Base-by-base conservation (phyloP, 1,284 basidiomycete species). In the Cystobasidium pallidum region DNA sequence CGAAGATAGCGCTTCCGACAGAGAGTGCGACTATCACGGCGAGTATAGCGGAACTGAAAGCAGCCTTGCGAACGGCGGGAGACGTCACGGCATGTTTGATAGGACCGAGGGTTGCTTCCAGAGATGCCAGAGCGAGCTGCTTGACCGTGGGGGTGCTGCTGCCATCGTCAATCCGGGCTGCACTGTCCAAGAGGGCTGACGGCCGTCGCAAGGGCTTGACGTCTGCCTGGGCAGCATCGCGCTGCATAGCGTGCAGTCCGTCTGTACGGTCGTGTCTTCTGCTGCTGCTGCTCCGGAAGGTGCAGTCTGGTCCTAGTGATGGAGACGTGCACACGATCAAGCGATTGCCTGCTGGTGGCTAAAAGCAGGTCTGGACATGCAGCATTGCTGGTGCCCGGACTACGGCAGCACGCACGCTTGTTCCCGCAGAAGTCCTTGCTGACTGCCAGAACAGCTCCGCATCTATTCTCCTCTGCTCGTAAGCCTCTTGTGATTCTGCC, bases 11-110 rank as follows among this genome's bases (percentile, higher is more conserved):
- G 54, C 41, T 57, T 1, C 47, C 61, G 3, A 71, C 17, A 13
- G 68, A 71, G 8, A 63, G 47, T 6, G 54, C 61, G 24, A 74
- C 49, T 30, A 64, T 52, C 15, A 49, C 30, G 30, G 52, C 54
- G 61, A 70, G 41, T 47, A 74, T 34, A 26, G 28, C 39, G 34
- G 39, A 65, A 17, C 59, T 51, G 26, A 74, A 8, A 43, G 59
- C 67, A 7, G 62, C 49, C 32, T 51, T 67, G n/a, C 61, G 49
- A 11, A 63, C 17, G 6, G 67, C 30, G 10, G 67, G 66, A 26
- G 73, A 74, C 6, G 58, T 54, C 1, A 58, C 36, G 41, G 58
- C 39, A 8, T 45, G 34, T 30, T 68, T 63, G n/a, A 70, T 6
- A 1, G 55, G 66, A n/a, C 17, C 43, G 32, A 61, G 15, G 24